These are phyloP conservation scores for Debaryomyces tyrocola DNA, from an alignment of 805 yeast species.

Conservation along the genomic window DNA sequence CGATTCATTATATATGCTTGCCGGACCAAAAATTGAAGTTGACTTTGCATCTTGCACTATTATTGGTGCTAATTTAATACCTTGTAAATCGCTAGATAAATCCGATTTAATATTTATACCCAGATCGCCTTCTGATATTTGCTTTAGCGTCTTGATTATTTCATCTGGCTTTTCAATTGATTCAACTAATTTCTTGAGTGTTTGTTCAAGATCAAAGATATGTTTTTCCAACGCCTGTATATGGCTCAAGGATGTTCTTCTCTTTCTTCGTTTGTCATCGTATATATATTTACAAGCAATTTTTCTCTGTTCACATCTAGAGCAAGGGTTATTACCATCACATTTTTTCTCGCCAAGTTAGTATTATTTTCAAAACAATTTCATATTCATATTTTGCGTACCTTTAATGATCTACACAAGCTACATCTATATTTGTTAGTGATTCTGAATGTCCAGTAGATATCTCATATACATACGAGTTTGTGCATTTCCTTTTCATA, in stretches of 20 bases:
- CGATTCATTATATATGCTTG: slow-evolving; percentile 10
- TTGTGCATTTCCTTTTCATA: background rate
- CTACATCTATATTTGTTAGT: background rate
- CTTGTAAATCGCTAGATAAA: too few relatives aligned
- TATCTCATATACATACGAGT: background rate
- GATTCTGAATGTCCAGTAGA: too few relatives aligned
- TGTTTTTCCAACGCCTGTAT: slow-evolving; percentile 8
- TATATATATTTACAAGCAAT: slow-evolving; percentile 6
- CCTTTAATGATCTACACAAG: background rate
- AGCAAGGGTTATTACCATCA: slow-evolving; percentile 8
- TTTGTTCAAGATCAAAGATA: background rate
- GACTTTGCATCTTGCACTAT: slow-evolving; percentile 1
- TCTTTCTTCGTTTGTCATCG: slow-evolving; percentile 6
- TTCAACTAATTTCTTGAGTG: slow-evolving; percentile 2
- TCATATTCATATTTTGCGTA: background rate
- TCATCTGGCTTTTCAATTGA: slow-evolving; percentile 3
- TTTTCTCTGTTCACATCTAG: slow-evolving; percentile 2
- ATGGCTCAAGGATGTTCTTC: slow-evolving; percentile 5
- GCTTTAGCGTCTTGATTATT: background rate
- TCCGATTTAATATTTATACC: background rate
- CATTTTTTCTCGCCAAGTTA: slow-evolving; percentile 6
- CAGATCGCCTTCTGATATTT: background rate
- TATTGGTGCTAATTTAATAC: slow-evolving; percentile 3
- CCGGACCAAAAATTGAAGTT: slow-evolving; percentile 8
- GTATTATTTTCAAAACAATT: background rate